Percentiles rank a stretch among this genome's conserved stretches.
Evolutionary conservation across 371 early-diverging fungal genomes (phyloP).

Genomic region (Saksenaea vasiformis): DNA sequence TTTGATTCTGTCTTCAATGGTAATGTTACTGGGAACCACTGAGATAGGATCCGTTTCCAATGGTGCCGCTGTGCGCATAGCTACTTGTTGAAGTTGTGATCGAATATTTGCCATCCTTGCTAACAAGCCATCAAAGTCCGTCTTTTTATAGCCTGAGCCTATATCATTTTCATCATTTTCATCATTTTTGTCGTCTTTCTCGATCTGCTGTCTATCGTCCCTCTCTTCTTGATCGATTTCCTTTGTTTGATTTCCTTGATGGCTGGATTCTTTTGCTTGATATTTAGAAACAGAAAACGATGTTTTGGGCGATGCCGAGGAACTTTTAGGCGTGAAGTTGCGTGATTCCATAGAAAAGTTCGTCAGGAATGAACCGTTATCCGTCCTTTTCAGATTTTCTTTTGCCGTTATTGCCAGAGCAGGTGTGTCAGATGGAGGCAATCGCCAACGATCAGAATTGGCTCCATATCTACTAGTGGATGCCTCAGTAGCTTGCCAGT

Average conservation of each 20-base stretch:
- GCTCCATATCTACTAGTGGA: background rate
- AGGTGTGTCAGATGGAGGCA: background rate
- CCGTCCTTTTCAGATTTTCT: background rate
- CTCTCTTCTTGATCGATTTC: no score
- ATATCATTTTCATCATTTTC: background rate
- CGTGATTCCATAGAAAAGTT: background rate
- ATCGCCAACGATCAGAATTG: background rate
- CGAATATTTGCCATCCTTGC: slow-evolving; percentile 4
- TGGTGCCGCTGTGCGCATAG: background rate
- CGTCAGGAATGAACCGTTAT: background rate
- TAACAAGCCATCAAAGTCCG: slow-evolving; percentile 2
- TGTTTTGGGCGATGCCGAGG: background rate
- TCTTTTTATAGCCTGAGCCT: background rate
- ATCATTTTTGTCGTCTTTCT: no score
- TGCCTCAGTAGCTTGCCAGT: background rate
- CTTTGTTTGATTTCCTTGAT: no score
- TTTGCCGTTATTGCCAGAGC: background rate
- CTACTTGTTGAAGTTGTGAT: slow-evolving; percentile 6
- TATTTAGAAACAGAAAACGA: background rate
- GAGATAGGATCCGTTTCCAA: background rate
- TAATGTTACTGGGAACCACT: background rate
- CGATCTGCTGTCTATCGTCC: background rate
- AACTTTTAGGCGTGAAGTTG: background rate
- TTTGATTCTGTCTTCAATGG: slow-evolving; percentile 8
- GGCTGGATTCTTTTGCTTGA: background rate